These are phyloP conservation scores for Stemphylium lycopersici DNA, from an alignment of 2,329 filamentous ascomycete species.

Conservation along the genomic window DNA sequence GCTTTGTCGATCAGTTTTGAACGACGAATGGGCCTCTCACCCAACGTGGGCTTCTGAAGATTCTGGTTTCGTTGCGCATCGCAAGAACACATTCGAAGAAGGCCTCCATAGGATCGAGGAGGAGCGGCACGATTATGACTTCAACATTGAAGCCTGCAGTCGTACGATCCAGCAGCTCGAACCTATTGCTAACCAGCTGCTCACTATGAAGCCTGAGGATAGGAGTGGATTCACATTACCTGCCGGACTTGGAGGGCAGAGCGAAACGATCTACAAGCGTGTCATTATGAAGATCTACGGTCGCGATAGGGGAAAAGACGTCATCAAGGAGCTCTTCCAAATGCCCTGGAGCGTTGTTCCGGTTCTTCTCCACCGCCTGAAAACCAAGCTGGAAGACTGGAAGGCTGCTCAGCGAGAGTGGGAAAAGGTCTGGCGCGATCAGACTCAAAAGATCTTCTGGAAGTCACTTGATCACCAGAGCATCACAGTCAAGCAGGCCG, in stretches of 20 bases:
- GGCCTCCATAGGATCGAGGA: constrained; percentile 95
- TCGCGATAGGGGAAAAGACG: constrained; percentile 78
- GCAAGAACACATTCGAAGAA: constrained; percentile 95
- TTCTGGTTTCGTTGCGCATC: constrained; percentile 94
- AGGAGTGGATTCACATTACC: constrained; percentile 79
- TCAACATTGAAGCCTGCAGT: constrained; percentile 93
- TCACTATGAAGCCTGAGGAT: constrained; percentile 75
- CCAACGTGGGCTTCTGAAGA: constrained; percentile 99
- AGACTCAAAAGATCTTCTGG: constrained; percentile 93
- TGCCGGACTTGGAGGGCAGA: constrained; percentile 84
- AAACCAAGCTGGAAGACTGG: constrained; percentile 98
- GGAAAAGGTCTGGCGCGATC: constrained; percentile 98
- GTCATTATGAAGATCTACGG: constrained; percentile 98
- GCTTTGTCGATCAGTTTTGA: constrained; percentile 89
- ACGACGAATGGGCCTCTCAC: constrained; percentile 98
- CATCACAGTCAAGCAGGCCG: constrained; percentile 82
- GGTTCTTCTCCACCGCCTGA: constrained; percentile 83
- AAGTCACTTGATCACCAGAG: constrained; percentile 97
- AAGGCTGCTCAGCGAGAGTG: constrained; percentile 95
- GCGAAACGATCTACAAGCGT: constrained; percentile 94
- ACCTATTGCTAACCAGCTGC: constrained; percentile 88
- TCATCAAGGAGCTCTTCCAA: constrained; percentile 84
- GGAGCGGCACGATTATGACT: constrained; percentile 97
- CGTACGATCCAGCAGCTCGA: constrained; percentile 96
- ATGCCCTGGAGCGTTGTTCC: constrained; percentile 87